Base-by-base conservation (phyloP, 2,329 filamentous ascomycete species). In the Sarocladiaceae sp. region DNA sequence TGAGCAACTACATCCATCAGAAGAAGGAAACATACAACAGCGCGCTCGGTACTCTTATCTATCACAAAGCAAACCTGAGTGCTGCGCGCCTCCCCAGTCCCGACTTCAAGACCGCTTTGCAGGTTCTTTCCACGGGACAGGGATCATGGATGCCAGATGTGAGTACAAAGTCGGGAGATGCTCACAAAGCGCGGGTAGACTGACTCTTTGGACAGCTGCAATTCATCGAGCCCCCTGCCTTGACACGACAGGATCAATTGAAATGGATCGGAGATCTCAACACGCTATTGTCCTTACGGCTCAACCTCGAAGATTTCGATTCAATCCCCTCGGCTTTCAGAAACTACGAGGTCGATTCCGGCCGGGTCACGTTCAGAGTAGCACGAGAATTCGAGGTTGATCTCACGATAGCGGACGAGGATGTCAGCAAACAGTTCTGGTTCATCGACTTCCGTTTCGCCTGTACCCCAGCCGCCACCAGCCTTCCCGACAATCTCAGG, bases 361-460 rank as follows among this genome's bases (percentile, higher is more conserved):
- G 94, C n/a, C 81, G 91, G 40, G 91, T 86, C 6, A 97, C 89
- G 0, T 98, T 98, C 61, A 77, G 71, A 37, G 85, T 97, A 1
- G 69, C 78, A 3, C 78, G 79, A 44, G 91, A 97, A 61, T 96
- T 96, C 55, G 91, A 97, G 61, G 79, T 97, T 16, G 93, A 97
- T 59, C 75, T 98, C 43, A 90, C 89, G 1, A 85, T 97, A 50
- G 88, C 86, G 15, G 85, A 90, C 53, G 90, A 97, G 58, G 84
- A 93, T 51, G 78, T 82, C 15, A 72, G 81, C 24, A 84, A 85
- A 44, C 90, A 94, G 55, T 94, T 95, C 58, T 96, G 85, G 73
- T 95, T 97, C 58, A 86, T 97, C 49, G 90, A 97, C 61, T 82
- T 97, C 55, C 80, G 90, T 47, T 89, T 95, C 54, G 68, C 82